Evolutionary conservation across 1,139 yeast genomes (phyloP).

Genomic region (Pichia sp.): DNA sequence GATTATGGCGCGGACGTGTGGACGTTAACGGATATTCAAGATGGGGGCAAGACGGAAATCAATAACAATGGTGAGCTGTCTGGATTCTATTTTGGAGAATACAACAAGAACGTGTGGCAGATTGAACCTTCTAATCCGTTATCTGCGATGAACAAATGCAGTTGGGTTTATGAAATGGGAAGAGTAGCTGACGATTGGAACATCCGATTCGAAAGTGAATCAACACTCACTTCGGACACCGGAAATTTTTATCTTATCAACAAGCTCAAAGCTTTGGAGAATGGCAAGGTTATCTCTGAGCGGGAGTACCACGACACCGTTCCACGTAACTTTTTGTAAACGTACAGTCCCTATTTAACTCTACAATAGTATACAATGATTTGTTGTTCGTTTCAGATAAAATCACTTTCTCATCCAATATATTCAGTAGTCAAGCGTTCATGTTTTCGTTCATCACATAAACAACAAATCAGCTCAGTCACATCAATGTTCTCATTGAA

Average conservation of each 20-base stretch:
- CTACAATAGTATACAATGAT: too few relatives aligned
- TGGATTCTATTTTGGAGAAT: conserved; percentile 29
- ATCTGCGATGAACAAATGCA: conserved; percentile 30
- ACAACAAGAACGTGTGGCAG: conserved; percentile 31
- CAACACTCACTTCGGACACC: conserved; percentile 26
- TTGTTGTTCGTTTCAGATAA: conserved; percentile 12
- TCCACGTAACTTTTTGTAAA: conserved; percentile 10
- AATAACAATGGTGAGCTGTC: conserved; percentile 22
- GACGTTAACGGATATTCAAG: conserved; percentile 28
- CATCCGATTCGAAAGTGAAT: conserved; percentile 26
- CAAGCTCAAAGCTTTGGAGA: conserved; percentile 27
- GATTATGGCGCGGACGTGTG: conserved; percentile 26
- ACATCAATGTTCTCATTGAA: too few relatives aligned
- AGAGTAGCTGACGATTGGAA: conserved; percentile 31
- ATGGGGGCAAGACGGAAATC: conserved; percentile 26
- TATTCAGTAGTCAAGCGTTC: conserved; percentile 15
- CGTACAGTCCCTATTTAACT: too few relatives aligned
- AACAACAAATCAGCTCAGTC: too few relatives aligned
- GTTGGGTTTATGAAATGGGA: conserved; percentile 33
- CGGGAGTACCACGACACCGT: conserved; percentile 21
- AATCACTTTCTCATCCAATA: conserved; percentile 14
- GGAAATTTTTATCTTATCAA: conserved; percentile 14
- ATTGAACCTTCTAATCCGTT: conserved; percentile 29
- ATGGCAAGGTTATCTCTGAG: conserved; percentile 20
- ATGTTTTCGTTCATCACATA: conserved; percentile 11